phyloP scores from a whole-genome alignment of 768 basidiomycete species.

The Pisolithus marmoratus region DNA sequence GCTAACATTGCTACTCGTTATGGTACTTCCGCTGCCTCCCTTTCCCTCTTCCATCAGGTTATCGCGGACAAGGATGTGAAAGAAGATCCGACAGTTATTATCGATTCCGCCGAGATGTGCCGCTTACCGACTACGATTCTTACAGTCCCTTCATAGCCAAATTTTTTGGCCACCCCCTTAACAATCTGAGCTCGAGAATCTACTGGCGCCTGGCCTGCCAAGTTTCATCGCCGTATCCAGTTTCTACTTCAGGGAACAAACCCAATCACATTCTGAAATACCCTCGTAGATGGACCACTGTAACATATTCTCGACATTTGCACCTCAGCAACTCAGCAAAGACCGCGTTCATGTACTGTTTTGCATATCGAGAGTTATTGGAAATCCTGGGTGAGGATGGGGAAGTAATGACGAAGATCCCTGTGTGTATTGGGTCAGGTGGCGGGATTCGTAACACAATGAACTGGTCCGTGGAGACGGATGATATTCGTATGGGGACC shows the following conservation, averaged over 20 bases:
- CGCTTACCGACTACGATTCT: slow-evolving; percentile 2
- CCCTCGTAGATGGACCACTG: neutral
- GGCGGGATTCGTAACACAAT: neutral
- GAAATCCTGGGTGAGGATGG: neutral
- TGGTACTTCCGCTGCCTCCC: neutral
- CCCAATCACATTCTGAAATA: slow-evolving; percentile 9
- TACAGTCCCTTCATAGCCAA: slow-evolving; percentile 1
- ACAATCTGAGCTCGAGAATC: slow-evolving; percentile 1
- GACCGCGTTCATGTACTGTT: neutral
- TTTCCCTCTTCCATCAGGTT: neutral
- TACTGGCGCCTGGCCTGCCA: slow-evolving; percentile 2
- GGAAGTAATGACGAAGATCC: neutral
- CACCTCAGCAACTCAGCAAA: too few relatives aligned
- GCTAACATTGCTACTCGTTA: neutral
- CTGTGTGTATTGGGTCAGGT: neutral
- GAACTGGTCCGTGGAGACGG: neutral
- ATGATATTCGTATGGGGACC: neutral
- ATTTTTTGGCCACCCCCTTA: neutral
- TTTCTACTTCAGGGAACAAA: slow-evolving; percentile 2
- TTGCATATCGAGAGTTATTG: neutral
- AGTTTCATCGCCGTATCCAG: neutral
- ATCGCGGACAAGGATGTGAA: too few relatives aligned
- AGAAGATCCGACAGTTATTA: too few relatives aligned
- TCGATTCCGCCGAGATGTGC: neutral
- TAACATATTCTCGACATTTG: too few relatives aligned